Conservation (phyloP, 352 stramenopile species). For the Phytophthora multivora region DNA sequence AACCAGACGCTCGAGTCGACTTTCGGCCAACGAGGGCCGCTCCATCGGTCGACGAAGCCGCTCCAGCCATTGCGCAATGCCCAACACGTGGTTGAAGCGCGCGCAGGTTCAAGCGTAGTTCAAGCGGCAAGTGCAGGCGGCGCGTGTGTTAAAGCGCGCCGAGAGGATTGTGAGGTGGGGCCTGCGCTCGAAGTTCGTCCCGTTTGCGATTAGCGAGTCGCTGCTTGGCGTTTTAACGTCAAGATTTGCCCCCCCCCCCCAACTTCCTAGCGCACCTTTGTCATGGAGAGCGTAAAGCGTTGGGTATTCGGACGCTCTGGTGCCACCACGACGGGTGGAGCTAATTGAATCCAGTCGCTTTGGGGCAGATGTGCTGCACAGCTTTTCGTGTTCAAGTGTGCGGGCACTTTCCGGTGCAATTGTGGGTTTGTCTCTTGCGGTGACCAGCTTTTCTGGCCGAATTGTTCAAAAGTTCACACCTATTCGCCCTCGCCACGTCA, state of each 20-base stretch:
- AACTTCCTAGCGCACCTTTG: background rate
- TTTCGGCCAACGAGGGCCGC: background rate
- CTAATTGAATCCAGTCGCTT: slow-evolving; percentile 9
- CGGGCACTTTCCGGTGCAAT: slow-evolving; percentile 21
- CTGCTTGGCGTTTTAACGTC: background rate
- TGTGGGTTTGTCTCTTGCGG: slow-evolving; percentile 22
- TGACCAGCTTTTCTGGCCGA: background rate
- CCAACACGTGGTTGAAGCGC: slow-evolving; percentile 34
- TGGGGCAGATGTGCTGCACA: slow-evolving; percentile 24
- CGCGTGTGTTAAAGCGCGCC: slow-evolving; percentile 15
- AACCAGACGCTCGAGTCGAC: slow-evolving; percentile 3
- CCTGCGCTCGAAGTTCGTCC: slow-evolving; percentile 1
- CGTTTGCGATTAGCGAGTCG: slow-evolving; percentile 31
- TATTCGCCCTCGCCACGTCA: slow-evolving; percentile 22
- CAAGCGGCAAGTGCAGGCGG: slow-evolving; percentile 4
- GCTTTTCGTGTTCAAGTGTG: slow-evolving; percentile 22
- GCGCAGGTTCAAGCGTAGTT: slow-evolving; percentile 26
- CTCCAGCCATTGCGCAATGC: slow-evolving; percentile 16
- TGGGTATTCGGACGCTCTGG: background rate
- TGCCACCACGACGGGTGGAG: background rate
- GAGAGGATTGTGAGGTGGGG: slow-evolving; percentile 27
- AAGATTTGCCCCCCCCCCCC: background rate
- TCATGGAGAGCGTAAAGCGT: background rate
- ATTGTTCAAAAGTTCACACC: slow-evolving; percentile 15
- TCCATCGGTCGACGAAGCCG: background rate